phyloP scores from a whole-genome alignment of 163 green algal genomes.

The Scenedesmus sp. region DNA sequence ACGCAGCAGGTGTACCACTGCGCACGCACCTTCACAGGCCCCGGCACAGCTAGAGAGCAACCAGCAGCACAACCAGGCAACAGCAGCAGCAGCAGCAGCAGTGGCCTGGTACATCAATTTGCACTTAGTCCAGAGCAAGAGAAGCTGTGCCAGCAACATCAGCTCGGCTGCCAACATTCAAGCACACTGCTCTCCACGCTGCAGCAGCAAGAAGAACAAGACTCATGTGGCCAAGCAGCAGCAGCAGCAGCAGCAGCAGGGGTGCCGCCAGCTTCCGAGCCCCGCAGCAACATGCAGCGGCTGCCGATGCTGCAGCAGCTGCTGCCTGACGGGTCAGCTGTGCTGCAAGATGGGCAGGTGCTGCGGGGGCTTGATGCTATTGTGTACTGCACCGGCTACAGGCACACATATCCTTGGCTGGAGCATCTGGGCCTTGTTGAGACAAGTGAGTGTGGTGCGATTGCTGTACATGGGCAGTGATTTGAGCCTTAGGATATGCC shows the following conservation, averaged over 20 bases:
- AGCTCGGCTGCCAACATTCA: neutral
- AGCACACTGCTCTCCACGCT: no score
- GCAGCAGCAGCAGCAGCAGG: conserved; percentile 2
- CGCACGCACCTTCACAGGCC: conserved; percentile 45
- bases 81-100: conserved; percentile 40
- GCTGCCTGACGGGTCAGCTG: conserved; percentile 13
- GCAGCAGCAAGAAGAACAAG: neutral
- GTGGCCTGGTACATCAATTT: neutral
- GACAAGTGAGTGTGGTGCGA: neutral
- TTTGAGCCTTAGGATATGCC: no score
- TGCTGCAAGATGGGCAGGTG: conserved; percentile 28
- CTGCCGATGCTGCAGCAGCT: conserved; percentile 40
- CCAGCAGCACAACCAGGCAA: neutral
- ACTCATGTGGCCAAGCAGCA: neutral
- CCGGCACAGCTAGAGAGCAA: conserved; percentile 23
- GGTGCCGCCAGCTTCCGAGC: neutral
- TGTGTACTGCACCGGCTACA: conserved; percentile 62
- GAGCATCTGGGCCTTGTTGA: conserved; percentile 33
- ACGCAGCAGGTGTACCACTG: conserved; percentile 49
- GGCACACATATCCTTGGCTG: conserved; percentile 53
- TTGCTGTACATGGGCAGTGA: neutral
- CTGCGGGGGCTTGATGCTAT: conserved; percentile 46
- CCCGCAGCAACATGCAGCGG: conserved; percentile 22
- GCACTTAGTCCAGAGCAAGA: neutral
- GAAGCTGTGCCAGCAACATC: neutral